Percentiles rank a stretch among this genome's conserved stretches.
These are phyloP conservation scores for Harrya chromipes DNA, from an alignment of 768 basidiomycete species.

Conservation along the genomic window DNA sequence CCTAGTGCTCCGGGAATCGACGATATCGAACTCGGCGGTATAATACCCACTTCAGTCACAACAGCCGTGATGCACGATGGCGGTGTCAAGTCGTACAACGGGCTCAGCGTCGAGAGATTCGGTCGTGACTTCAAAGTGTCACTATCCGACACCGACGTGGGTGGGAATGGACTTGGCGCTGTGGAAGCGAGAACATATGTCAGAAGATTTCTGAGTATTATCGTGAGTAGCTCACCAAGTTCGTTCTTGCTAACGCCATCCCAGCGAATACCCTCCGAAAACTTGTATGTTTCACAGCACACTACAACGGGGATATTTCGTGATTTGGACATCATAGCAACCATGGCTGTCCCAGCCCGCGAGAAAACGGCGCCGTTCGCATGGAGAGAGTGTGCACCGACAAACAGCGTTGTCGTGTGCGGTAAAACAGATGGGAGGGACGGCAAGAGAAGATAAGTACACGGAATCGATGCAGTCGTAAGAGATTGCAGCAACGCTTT, in stretches of 20 bases:
- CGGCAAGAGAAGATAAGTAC: conserved; percentile 90
- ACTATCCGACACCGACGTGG: conserved; percentile 6
- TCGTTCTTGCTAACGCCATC: conserved; percentile 97
- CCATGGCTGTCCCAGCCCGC: conserved; percentile 90
- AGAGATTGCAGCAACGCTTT: conserved; percentile 74
- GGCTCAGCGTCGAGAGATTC: conserved; percentile 76
- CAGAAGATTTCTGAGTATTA: background rate
- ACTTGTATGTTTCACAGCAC: conserved; percentile 99
- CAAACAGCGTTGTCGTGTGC: conserved; percentile 77
- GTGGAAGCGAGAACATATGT: background rate
- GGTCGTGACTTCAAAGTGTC: conserved; percentile 32
- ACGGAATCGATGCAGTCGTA: conserved; percentile 66
- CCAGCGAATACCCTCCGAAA: conserved; percentile 86
- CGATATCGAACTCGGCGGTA: conserved; percentile 88
- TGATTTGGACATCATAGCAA: conserved; percentile 93
- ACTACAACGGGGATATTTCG: conserved; percentile 91
- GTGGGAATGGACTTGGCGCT: conserved; percentile 31
- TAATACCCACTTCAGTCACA: conserved; percentile 95
- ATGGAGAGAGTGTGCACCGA: conserved; percentile 93
- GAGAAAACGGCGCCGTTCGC: conserved; percentile 94
- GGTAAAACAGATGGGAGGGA: conserved; percentile 77
- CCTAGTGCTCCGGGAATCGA: conserved; percentile 72
- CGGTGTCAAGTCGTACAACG: conserved; percentile 93
- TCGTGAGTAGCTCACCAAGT: conserved; percentile 55
- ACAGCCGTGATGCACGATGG: conserved; percentile 91